A percentile compares a stretch with the other conserved stretches of the same genome.
Conservation (phyloP, 495 filamentous ascomycete species). For the Rhypophila decipiens region DNA sequence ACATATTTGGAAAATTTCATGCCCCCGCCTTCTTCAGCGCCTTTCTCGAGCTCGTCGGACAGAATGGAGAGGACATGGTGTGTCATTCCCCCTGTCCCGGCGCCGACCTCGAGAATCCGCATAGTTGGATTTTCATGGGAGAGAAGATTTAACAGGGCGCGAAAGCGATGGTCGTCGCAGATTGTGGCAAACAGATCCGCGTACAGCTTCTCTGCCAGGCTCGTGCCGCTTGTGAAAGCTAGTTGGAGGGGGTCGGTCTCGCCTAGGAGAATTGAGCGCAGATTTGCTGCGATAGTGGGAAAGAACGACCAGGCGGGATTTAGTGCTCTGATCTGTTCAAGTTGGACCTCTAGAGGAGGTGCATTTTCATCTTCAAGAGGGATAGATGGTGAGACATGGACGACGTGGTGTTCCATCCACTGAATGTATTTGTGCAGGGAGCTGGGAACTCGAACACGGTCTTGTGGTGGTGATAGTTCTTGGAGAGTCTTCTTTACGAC, state of each 20-base stretch:
- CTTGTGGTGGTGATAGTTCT: no score
- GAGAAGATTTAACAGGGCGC: conserved; percentile 16
- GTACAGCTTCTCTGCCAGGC: conserved; percentile 21
- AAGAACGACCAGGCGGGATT: conserved; percentile 26
- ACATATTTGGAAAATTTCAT: conserved; percentile 29
- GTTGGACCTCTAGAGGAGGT: no score
- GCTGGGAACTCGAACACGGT: no score
- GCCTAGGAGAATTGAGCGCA: conserved; percentile 34
- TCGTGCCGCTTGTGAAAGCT: conserved; percentile 15
- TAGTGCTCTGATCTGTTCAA: no score
- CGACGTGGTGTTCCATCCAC: no score
- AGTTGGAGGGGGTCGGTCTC: conserved; percentile 35
- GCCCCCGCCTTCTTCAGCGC: conserved; percentile 16
- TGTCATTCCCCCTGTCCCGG: conserved; percentile 38
- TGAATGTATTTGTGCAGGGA: no score
- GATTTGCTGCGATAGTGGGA: conserved; percentile 19
- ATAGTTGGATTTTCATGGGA: conserved; percentile 36
- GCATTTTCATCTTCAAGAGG: no score
- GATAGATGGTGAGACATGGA: no score
- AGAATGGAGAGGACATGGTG: conserved; percentile 14
- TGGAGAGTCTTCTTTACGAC: no score
- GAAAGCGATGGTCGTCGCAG: conserved; percentile 16
- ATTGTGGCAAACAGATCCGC: conserved; percentile 13
- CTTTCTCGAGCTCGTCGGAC: conserved; percentile 11
- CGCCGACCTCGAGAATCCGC: conserved; percentile 42